A percentile compares a stretch with the other conserved stretches of the same genome.
phyloP scores from a whole-genome alignment of 148 eudicot species.

The Chenopodium suecicum region DNA sequence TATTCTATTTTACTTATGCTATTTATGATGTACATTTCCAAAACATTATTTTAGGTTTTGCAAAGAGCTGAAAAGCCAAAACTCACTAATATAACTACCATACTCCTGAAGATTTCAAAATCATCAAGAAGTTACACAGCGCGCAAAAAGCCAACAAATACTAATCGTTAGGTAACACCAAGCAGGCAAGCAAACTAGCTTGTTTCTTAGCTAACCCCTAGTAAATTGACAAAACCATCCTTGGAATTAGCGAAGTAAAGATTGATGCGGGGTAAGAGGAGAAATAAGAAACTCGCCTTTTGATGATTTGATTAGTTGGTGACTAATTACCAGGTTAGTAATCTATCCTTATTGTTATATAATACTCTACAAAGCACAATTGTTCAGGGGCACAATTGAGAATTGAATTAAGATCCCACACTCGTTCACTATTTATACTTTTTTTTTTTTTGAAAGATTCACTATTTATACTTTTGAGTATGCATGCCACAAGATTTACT shows the following conservation, averaged over 20 bases:
- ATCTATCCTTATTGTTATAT: background rate
- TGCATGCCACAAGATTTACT: background rate
- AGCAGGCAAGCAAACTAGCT: background rate
- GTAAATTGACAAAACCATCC: background rate
- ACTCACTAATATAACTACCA: background rate
- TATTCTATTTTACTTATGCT: too few relatives aligned
- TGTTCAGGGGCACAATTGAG: background rate
- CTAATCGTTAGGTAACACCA: background rate
- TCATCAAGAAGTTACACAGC: background rate
- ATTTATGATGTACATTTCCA: background rate
- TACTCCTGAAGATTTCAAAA: background rate
- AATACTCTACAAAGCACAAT: too few relatives aligned
- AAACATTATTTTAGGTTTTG: too few relatives aligned
- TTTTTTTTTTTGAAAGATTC: background rate
- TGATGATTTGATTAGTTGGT: background rate
- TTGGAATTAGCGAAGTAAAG: background rate
- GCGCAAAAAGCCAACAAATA: background rate
- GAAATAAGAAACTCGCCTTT: background rate
- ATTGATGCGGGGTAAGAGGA: background rate
- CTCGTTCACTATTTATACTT: background rate
- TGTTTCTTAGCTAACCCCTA: background rate
- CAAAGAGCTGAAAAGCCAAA: background rate
- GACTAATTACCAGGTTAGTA: background rate
- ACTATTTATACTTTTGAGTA: background rate
- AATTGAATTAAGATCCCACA: background rate